Percentiles rank a stretch among this genome's conserved stretches.
Conservation (phyloP, 2,329 filamentous ascomycete species). For the Ceratocystis eucalypticola region DNA sequence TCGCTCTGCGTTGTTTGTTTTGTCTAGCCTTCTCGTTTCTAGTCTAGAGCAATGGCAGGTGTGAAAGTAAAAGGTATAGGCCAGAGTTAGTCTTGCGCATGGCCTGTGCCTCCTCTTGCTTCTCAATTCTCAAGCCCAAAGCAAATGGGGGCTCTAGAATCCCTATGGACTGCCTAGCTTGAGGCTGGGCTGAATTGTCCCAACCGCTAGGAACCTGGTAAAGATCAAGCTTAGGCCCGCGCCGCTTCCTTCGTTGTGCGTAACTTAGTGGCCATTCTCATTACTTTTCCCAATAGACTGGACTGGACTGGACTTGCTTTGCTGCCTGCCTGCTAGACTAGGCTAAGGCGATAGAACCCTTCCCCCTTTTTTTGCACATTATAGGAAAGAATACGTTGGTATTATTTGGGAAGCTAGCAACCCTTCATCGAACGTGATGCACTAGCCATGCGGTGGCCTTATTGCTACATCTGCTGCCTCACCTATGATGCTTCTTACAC, state of each 20-base stretch:
- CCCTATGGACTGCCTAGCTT: not conserved
- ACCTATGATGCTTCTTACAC: not conserved
- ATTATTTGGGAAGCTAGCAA: not conserved
- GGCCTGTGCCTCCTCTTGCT: not conserved
- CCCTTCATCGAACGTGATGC: not conserved
- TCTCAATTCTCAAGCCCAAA: not conserved
- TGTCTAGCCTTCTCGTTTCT: not conserved
- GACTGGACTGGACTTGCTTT: not conserved
- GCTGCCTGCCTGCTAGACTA: not conserved
- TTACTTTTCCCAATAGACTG: not conserved
- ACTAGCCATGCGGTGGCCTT: conserved; percentile 1
- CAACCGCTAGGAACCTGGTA: not conserved
- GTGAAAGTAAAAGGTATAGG: not conserved
- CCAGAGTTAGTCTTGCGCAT: not conserved
- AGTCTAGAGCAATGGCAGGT: not conserved
- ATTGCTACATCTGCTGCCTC: not conserved
- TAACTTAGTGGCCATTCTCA: not conserved
- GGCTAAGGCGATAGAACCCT: not conserved
- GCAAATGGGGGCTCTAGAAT: not conserved
- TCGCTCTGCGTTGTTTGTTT: not conserved
- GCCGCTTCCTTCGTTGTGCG: not conserved
- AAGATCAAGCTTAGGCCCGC: conserved; percentile 5
- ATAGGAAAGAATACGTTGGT: not conserved
- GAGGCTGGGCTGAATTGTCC: not conserved
- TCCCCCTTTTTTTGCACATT: not conserved